These are phyloP conservation scores for Hygrophila difformis DNA, from an alignment of 257 asterid species.

Conservation along the genomic window DNA sequence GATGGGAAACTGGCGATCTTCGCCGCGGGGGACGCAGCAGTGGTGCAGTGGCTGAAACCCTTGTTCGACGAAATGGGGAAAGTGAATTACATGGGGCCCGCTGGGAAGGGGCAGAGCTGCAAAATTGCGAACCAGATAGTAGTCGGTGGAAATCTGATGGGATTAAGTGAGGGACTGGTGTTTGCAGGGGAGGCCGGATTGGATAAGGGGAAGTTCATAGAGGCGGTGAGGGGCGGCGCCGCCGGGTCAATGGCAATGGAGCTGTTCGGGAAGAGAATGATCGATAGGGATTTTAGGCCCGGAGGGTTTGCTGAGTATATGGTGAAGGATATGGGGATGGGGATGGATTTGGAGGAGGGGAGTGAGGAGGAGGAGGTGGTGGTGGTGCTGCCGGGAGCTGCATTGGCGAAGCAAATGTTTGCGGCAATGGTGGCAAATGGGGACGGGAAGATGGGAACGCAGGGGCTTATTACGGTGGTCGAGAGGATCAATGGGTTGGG, in stretches of 20 bases:
- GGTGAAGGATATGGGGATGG: constrained; percentile 96
- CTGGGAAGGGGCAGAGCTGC: constrained; percentile 83
- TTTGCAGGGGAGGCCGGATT: constrained; percentile 73
- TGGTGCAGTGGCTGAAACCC: constrained; percentile 67
- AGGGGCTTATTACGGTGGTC: constrained; percentile 61
- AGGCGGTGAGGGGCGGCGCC: constrained; percentile 79
- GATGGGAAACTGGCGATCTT: constrained; percentile 64
- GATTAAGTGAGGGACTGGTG: constrained; percentile 80
- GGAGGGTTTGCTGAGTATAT: constrained; percentile 82
- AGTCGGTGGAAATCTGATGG: constrained; percentile 55
- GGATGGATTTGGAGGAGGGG: constrained; percentile 42
- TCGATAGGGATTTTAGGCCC: constrained; percentile 55
- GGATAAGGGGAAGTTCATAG: constrained; percentile 52
- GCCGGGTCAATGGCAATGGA: constrained; percentile 86
- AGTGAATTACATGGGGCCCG: constrained; percentile 51
- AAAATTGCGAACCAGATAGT: constrained; percentile 78
- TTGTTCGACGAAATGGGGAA: constrained; percentile 58
- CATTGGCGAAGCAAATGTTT: constrained; percentile 68
- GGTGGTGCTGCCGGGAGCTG: constrained; percentile 81
- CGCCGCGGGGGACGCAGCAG: constrained; percentile 56
- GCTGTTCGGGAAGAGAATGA: constrained; percentile 78
- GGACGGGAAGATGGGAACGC: constrained; percentile 67
- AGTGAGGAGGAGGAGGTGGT: constrained; percentile 34
- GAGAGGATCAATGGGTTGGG: constrained; percentile 61
- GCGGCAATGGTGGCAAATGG: constrained; percentile 82